A percentile compares a stretch with the other conserved stretches of the same genome.
Evolutionary conservation across 768 basidiomycete species (phyloP).

Genomic region (Kondoa malvinella): DNA sequence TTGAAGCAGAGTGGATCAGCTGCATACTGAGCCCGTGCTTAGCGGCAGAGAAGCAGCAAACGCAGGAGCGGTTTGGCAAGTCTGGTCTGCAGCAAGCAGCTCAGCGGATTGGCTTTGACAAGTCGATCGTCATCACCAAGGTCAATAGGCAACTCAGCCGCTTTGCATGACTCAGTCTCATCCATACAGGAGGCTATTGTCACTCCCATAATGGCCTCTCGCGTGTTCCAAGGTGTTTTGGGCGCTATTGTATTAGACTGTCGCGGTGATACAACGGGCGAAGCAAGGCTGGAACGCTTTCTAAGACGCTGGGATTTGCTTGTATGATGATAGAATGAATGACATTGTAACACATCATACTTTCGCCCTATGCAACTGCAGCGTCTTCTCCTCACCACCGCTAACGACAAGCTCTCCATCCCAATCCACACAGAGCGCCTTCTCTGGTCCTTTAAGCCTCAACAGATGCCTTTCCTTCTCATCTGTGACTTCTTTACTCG

Average conservation of each 20-base stretch:
- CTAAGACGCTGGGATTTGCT: background rate
- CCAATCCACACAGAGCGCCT: conserved; percentile 35
- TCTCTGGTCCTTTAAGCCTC: conserved; percentile 28
- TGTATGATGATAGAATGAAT: background rate
- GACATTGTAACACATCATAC: too few species aligned
- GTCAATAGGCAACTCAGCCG: background rate
- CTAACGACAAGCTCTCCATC: conserved; percentile 35
- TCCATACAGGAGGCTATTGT: background rate
- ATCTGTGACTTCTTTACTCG: conserved; percentile 8
- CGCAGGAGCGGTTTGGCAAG: background rate
- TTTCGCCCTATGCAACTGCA: conserved; percentile 20
- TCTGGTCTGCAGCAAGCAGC: background rate
- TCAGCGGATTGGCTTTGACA: background rate
- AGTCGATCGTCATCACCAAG: background rate
- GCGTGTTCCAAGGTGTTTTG: background rate
- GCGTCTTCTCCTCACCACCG: conserved; percentile 36
- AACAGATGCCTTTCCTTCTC: conserved; percentile 28
- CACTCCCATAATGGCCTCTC: background rate
- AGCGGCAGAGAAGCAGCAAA: background rate
- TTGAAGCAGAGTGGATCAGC: background rate
- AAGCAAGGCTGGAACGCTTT: background rate
- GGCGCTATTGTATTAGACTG: background rate
- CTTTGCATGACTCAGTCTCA: background rate
- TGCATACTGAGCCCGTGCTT: background rate
- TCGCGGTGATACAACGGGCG: background rate